Percentiles rank a stretch among this genome's conserved stretches.
Conservation (phyloP, 768 basidiomycete genomes). For the Termitomyces sp. region DNA sequence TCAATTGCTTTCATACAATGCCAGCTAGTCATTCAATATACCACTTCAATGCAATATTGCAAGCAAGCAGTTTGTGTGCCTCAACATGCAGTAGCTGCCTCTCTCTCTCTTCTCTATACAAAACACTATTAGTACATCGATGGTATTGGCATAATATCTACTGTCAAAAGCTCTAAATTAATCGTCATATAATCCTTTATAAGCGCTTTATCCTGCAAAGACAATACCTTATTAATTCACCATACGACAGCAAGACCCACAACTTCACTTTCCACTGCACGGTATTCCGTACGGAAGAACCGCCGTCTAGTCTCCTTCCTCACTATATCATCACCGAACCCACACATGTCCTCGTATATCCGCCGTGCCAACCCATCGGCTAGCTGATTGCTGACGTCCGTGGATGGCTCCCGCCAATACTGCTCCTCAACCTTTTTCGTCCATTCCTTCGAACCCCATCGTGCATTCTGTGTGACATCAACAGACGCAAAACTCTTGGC, state of each 20-base stretch:
- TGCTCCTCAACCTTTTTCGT: conserved; percentile 71
- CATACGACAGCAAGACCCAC: conserved; percentile 73
- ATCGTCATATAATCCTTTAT: background rate
- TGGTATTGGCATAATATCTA: background rate
- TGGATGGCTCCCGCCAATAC: conserved; percentile 57
- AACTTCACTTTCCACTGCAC: conserved; percentile 83
- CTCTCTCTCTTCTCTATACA: too few species aligned
- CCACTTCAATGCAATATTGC: background rate
- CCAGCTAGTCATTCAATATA: background rate
- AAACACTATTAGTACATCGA: background rate
- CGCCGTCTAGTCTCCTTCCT: conserved; percentile 38
- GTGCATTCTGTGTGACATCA: conserved; percentile 37
- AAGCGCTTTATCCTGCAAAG: background rate
- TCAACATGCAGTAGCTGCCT: background rate
- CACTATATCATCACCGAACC: conserved; percentile 26
- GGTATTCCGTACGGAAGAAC: conserved; percentile 74
- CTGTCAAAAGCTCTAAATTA: background rate
- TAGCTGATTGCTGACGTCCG: conserved; percentile 12
- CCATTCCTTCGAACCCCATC: conserved; percentile 85
- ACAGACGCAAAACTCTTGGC: background rate
- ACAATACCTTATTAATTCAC: conserved; percentile 25
- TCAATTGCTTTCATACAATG: background rate
- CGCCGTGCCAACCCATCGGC: conserved; percentile 30
- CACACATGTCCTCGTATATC: conserved; percentile 25
- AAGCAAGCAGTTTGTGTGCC: background rate